Evolutionary conservation across 257 asterid species (phyloP), one percentile per base, ranked within the genome.

Genomic region (Solanum medicagineum): DNA sequence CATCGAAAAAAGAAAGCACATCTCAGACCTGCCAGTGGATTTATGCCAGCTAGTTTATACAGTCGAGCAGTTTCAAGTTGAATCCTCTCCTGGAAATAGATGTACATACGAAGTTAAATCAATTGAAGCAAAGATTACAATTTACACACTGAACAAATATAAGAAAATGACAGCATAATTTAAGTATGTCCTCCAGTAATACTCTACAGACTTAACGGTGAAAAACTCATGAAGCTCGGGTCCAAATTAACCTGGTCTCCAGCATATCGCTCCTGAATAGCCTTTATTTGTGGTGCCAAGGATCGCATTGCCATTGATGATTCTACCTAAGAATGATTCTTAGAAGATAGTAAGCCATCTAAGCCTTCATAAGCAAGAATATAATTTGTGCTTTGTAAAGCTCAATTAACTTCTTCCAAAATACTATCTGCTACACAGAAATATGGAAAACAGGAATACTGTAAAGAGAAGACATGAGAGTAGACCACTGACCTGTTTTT

Each of bases 221-320:
- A 85, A 88, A 85, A 85, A 84, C 54, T 53, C 13, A 53, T 84
- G 77, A 53, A 66, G 69, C 22, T 19, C 26, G 80, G 86, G 16
- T 47, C 10, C 55, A 42, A 47, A 49, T 82, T 85, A 86, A 97
- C 99, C 98, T 95, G 97, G 91, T 97, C 97, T 74, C 99, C 98
- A 81, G 97, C 97, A 92, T 94, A 95, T 55, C 94, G 94, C 88
- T 95, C 97, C 93, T 95, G 99, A 86, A 97, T 92, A 89, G 97
- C 98, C 90, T 95, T 97, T 92, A 97, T 95, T 86, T 97, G 99
- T 85, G 99, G 99, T 69, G 96, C 88, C 93, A 97, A 89, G 80
- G 98, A 92, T 85, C 95, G 94, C 98, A 95, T 95, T 85, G 98
- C 94, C 98, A 97, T 94, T 65, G 99, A 90, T 40, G 99, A 97